Percentiles rank a stretch among this genome's conserved stretches.
Evolutionary conservation across 2,329 filamentous ascomycete species (phyloP).

Genomic region (Aspergillus novoparasiticus): DNA sequence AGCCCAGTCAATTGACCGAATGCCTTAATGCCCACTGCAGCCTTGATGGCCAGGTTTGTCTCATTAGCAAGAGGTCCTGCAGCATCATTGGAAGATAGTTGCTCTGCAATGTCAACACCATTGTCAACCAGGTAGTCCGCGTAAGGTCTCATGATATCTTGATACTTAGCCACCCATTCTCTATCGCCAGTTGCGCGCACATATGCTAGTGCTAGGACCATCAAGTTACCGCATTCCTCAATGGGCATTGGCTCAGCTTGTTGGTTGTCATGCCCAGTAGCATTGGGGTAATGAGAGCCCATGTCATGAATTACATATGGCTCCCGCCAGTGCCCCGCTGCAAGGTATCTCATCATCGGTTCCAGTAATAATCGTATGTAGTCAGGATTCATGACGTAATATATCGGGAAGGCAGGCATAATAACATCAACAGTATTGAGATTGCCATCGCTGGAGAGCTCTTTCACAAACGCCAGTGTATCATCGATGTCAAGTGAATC

Average conservation of each 20-base stretch:
- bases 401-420: conserved; percentile 47
- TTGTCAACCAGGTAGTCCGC: conserved; percentile 47
- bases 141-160: conserved; percentile 37
- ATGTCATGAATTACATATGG: conserved; percentile 46
- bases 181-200: conserved; percentile 42
- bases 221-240: conserved; percentile 45
- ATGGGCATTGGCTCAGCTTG: conserved; percentile 46
- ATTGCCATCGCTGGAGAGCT: conserved; percentile 49
- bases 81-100: conserved; percentile 49
- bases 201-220: conserved; percentile 44
- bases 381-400: conserved; percentile 46
- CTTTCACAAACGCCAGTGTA: conserved; percentile 45
- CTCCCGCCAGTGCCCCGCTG: conserved; percentile 41
- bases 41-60: conserved; percentile 52
- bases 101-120: conserved; percentile 41
- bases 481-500: conserved; percentile 34
- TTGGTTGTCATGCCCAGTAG: conserved; percentile 43
- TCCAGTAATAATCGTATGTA: conserved; percentile 49
- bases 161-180: conserved; percentile 40
- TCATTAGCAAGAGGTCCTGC: conserved; percentile 46
- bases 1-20: conserved; percentile 44
- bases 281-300: conserved; percentile 45
- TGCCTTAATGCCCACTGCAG: conserved; percentile 50
- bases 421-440: conserved; percentile 49
- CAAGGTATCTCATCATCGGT: conserved; percentile 47